phyloP scores from a whole-genome alignment of 2,329 filamentous ascomycete species.

The Penicillium brevicompactum region DNA sequence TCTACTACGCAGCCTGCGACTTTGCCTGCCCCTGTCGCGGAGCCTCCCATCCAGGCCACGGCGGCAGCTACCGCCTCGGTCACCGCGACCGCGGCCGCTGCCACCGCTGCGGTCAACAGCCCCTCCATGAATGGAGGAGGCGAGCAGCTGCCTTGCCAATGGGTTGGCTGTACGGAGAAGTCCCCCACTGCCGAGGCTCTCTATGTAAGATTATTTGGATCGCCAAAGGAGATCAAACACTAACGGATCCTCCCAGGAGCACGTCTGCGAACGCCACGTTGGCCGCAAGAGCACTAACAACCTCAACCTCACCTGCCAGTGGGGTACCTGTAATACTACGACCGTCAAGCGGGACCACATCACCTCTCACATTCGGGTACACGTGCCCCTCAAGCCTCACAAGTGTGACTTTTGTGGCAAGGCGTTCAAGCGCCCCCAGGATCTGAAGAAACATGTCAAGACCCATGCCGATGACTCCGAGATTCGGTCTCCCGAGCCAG shows the following conservation, averaged over 20 bases:
- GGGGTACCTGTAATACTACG: conserved; percentile 93
- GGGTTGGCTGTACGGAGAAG: conserved; percentile 64
- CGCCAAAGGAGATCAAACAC: not conserved
- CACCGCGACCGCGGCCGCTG: conserved; percentile 39
- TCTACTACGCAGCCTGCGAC: conserved; percentile 27
- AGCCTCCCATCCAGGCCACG: conserved; percentile 25
- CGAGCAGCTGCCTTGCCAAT: conserved; percentile 58
- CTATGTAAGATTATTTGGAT: conserved; percentile 53
- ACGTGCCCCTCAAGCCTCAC: conserved; percentile 98
- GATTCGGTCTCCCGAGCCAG: conserved; percentile 64
- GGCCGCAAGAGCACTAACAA: conserved; percentile 99
- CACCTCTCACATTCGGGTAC: conserved; percentile 96
- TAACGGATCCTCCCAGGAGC: conserved; percentile 64
- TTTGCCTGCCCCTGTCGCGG: conserved; percentile 28
- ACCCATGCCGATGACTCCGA: conserved; percentile 96
- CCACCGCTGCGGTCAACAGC: conserved; percentile 39
- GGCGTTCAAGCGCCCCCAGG: conserved; percentile 97
- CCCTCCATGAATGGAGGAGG: conserved; percentile 34
- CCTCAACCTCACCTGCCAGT: conserved; percentile 93
- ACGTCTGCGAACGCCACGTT: conserved; percentile 97
- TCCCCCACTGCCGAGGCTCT: conserved; percentile 61
- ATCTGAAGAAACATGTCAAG: conserved; percentile 99
- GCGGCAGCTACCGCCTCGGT: conserved; percentile 33
- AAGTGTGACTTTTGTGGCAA: conserved; percentile 99
- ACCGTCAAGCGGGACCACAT: conserved; percentile 99